A percentile compares a stretch with the other conserved stretches of the same genome.
phyloP scores from a whole-genome alignment of 2,329 filamentous ascomycete species.

The Exophiala alcalophila region DNA sequence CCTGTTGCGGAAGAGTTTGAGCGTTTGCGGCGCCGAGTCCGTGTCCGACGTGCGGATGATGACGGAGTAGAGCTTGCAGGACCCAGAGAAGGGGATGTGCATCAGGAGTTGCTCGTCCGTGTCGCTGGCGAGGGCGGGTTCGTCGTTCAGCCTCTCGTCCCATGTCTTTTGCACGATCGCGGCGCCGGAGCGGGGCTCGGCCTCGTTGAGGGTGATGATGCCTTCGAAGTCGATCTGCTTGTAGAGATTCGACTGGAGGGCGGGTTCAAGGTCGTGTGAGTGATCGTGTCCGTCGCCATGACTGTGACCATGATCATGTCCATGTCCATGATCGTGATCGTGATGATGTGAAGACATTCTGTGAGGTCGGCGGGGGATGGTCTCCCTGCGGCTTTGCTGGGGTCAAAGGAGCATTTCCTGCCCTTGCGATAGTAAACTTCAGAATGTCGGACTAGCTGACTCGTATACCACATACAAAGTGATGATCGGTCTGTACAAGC shows the following conservation, averaged over 20 bases:
- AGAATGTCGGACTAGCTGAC: too few species aligned
- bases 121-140: conserved; percentile 79
- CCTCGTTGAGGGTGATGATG: conserved; percentile 82
- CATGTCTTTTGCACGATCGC: conserved; percentile 86
- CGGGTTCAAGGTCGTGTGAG: conserved; percentile 86
- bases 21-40: conserved; percentile 69
- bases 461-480: too few species aligned
- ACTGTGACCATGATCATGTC: conserved; percentile 45
- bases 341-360: conserved; percentile 23
- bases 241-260: conserved; percentile 86
- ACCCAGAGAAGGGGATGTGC: conserved; percentile 87
- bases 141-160: conserved; percentile 68
- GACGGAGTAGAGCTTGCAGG: conserved; percentile 88
- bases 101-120: conserved; percentile 93
- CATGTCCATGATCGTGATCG: conserved; percentile 34
- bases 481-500: too few species aligned
- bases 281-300: conserved; percentile 73
- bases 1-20: conserved; percentile 85
- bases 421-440: too few species aligned
- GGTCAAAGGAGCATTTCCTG: too few species aligned
- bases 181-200: conserved; percentile 63
- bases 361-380: too few species aligned
- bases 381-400: too few species aligned
- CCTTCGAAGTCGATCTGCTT: conserved; percentile 86
- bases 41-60: conserved; percentile 75